Percentiles rank a stretch among this genome's conserved stretches.
Evolutionary conservation across 495 filamentous ascomycete genomes (phyloP).

Genomic region (Lentithecium fluviatile): DNA sequence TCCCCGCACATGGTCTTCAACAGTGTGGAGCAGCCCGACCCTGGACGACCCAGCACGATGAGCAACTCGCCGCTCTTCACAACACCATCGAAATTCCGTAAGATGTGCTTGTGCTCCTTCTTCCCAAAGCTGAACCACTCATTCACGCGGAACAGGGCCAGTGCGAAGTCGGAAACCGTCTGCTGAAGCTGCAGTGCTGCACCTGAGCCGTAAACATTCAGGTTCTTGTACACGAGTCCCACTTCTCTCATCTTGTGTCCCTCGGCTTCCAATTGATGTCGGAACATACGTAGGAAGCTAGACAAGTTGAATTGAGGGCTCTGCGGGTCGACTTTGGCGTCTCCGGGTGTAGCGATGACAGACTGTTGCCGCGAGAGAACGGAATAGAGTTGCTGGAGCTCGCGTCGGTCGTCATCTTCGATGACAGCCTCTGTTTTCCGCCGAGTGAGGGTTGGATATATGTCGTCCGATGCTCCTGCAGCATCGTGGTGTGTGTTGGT

Average conservation of each 20-base stretch:
- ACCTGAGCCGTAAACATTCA: conserved; percentile 17
- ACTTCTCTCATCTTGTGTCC: conserved; percentile 7
- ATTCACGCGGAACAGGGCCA: background rate
- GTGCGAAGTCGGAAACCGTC: conserved; percentile 2
- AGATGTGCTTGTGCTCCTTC: conserved; percentile 18
- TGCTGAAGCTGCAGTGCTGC: conserved; percentile 15
- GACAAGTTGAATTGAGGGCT: conserved; percentile 11
- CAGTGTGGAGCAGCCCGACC: conserved; percentile 50
- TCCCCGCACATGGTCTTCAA: conserved; percentile 26
- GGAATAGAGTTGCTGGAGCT: conserved; percentile 9
- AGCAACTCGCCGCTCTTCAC: conserved; percentile 46
- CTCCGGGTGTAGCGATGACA: conserved; percentile 2
- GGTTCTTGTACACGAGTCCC: conserved; percentile 16
- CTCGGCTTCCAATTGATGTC: conserved; percentile 9
- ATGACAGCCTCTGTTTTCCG: background rate
- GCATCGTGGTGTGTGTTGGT: background rate
- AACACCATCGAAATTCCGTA: conserved; percentile 20
- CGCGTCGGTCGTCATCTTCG: conserved; percentile 1
- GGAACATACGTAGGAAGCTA: conserved; percentile 12
- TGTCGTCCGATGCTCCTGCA: background rate
- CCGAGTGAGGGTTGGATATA: background rate
- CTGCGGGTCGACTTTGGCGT: conserved; percentile 13
- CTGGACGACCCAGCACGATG: conserved; percentile 50
- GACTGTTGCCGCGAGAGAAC: background rate
- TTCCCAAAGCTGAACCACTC: conserved; percentile 24